A percentile compares a stretch with the other conserved stretches of the same genome.
Conservation (phyloP, 352 stramenopile genomes). For the Poterioochromonas sp. region DNA sequence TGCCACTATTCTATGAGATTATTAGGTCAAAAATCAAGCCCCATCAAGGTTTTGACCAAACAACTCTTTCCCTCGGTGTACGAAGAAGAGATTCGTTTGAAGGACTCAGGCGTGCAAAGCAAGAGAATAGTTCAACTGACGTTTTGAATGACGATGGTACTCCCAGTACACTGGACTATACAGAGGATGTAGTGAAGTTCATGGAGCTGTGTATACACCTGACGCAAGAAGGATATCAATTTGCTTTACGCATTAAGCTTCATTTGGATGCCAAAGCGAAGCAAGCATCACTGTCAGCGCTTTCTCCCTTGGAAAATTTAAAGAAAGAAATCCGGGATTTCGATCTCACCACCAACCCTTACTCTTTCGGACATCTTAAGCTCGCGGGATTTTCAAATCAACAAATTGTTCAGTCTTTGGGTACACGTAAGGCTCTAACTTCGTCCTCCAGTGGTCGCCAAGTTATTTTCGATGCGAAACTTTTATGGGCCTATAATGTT, state of each 20-base stretch:
- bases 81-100: no score
- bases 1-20: no score
- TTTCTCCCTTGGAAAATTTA: not conserved
- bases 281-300: not conserved
- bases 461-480: not conserved
- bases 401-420: not conserved
- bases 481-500: slow-evolving; percentile 9
- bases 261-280: not conserved
- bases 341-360: not conserved
- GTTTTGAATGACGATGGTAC: not conserved
- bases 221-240: not conserved
- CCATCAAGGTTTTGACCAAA: no score
- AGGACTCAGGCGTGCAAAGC: not conserved
- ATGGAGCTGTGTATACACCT: not conserved
- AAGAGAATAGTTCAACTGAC: not conserved
- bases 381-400: not conserved
- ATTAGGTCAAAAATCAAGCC: no score
- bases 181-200: not conserved
- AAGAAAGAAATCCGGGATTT: not conserved
- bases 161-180: not conserved
- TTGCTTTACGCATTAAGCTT: not conserved
- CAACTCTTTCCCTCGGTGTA: no score
- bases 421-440: no score
- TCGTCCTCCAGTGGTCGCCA: no score
- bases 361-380: not conserved